Percentiles rank a stretch among this genome's conserved stretches.
These are phyloP conservation scores for Candida mesenterica DNA, from an alignment of 1,139 yeast genomes.

Conservation along the genomic window DNA sequence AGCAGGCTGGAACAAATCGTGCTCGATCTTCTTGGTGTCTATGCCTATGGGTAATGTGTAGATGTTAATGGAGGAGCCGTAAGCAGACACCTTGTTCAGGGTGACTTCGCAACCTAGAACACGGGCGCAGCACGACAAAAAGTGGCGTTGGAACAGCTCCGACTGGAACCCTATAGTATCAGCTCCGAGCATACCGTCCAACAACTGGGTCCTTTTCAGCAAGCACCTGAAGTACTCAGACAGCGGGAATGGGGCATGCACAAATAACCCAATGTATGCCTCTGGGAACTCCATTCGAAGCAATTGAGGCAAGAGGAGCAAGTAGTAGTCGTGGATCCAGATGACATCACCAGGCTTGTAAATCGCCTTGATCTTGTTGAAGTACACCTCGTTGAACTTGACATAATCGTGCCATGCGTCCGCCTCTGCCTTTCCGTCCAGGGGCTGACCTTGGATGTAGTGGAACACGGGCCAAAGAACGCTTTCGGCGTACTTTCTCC, in stretches of 20 bases:
- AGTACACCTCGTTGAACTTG: slow-evolving; percentile 84
- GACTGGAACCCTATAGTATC: slow-evolving; percentile 85
- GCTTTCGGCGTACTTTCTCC: slow-evolving; percentile 89
- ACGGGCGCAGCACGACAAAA: slow-evolving; percentile 84
- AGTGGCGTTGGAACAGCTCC: slow-evolving; percentile 83
- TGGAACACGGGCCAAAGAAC: slow-evolving; percentile 94
- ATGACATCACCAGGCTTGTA: slow-evolving; percentile 90
- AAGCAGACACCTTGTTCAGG: slow-evolving; percentile 60
- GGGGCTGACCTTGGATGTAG: slow-evolving; percentile 71
- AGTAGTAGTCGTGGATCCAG: slow-evolving; percentile 93
- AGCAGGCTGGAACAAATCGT: slow-evolving; percentile 46
- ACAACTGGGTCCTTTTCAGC: slow-evolving; percentile 73
- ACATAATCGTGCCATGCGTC: slow-evolving; percentile 93
- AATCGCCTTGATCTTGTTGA: slow-evolving; percentile 67
- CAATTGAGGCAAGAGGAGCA: slow-evolving; percentile 80
- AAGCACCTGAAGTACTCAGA: slow-evolving; percentile 91
- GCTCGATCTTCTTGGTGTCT: slow-evolving; percentile 62
- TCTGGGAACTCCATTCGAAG: slow-evolving; percentile 79
- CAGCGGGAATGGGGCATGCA: slow-evolving; percentile 93
- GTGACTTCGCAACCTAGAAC: slow-evolving; percentile 70
- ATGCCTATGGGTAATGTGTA: slow-evolving; percentile 85
- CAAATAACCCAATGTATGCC: slow-evolving; percentile 76
- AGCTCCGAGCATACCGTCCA: slow-evolving; percentile 91
- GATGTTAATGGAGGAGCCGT: slow-evolving; percentile 72
- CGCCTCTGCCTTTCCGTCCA: slow-evolving; percentile 67